phyloP scores from a whole-genome alignment of 305 asterid species.

The Rubia peregrina region DNA sequence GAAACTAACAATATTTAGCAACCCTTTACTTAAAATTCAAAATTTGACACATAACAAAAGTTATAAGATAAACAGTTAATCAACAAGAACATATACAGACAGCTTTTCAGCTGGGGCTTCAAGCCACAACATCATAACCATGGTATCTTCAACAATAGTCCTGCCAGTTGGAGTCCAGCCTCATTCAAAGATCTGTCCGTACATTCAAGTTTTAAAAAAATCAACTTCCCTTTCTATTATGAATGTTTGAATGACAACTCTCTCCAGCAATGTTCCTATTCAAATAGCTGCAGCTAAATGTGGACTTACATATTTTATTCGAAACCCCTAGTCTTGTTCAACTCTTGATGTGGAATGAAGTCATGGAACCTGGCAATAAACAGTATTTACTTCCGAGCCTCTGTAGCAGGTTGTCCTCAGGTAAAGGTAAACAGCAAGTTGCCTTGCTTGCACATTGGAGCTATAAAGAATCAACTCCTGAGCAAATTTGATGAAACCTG shows the following conservation, averaged over 20 bases:
- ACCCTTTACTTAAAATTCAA: neutral
- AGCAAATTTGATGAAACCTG: conserved; percentile 82
- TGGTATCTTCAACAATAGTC: neutral
- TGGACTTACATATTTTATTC: neutral
- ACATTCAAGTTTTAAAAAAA: neutral
- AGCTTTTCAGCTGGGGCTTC: neutral
- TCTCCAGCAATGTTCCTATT: neutral
- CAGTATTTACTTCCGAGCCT: neutral
- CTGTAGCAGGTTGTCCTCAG: neutral
- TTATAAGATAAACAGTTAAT: neutral
- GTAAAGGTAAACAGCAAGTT: neutral
- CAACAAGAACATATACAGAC: neutral
- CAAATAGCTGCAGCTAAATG: neutral
- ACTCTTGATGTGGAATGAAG: neutral
- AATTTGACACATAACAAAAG: neutral
- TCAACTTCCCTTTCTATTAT: neutral
- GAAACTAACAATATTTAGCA: neutral
- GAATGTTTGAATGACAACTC: neutral
- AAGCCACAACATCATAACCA: neutral
- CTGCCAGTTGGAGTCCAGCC: neutral
- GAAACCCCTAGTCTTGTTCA: conserved; percentile 2
- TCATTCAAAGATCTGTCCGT: neutral
- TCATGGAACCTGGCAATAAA: neutral
- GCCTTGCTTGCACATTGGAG: neutral
- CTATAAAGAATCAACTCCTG: conserved; percentile 31